Conservation (phyloP, 2,329 filamentous ascomycete genomes). For the Arachnomyces sp. region DNA sequence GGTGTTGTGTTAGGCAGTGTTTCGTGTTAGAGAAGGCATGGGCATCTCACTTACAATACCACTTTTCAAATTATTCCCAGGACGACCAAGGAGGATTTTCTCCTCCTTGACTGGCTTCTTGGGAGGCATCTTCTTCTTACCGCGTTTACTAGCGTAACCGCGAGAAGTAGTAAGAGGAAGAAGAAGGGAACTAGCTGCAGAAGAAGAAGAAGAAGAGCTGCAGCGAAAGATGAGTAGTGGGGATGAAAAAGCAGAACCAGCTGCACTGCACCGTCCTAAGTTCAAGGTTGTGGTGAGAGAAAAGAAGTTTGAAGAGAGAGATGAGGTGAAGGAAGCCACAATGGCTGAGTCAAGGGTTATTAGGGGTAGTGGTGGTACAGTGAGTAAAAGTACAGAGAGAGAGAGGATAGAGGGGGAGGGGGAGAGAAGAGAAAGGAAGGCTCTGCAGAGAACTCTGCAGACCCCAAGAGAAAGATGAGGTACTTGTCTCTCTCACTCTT, state of each 20-base stretch:
- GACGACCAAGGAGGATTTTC: slow-evolving; percentile 91
- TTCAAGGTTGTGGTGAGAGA: slow-evolving; percentile 9
- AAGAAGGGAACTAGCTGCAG: slow-evolving; percentile 1
- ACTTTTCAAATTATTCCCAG: slow-evolving; percentile 97
- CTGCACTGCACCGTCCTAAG: slow-evolving; percentile 47
- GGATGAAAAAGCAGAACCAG: slow-evolving; percentile 52
- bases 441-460: slow-evolving; percentile 20
- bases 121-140: slow-evolving; percentile 75
- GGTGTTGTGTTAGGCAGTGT: slow-evolving; percentile 11
- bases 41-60: slow-evolving; percentile 76
- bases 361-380: too few relatives aligned
- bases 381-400: slow-evolving; percentile 17
- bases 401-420: slow-evolving; percentile 41
- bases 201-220: slow-evolving; percentile 3
- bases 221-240: background rate
- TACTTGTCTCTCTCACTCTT: background rate
- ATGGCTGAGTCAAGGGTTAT: background rate
- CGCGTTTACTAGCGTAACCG: slow-evolving; percentile 50
- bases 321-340: background rate
- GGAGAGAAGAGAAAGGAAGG: slow-evolving; percentile 41
- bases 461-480: too few relatives aligned
- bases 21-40: slow-evolving; percentile 19
- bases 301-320: slow-evolving; percentile 18
- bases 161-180: slow-evolving; percentile 21
- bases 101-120: slow-evolving; percentile 89